Conservation (phyloP, 441 rosid species). For the Codiaeum variegatum region DNA sequence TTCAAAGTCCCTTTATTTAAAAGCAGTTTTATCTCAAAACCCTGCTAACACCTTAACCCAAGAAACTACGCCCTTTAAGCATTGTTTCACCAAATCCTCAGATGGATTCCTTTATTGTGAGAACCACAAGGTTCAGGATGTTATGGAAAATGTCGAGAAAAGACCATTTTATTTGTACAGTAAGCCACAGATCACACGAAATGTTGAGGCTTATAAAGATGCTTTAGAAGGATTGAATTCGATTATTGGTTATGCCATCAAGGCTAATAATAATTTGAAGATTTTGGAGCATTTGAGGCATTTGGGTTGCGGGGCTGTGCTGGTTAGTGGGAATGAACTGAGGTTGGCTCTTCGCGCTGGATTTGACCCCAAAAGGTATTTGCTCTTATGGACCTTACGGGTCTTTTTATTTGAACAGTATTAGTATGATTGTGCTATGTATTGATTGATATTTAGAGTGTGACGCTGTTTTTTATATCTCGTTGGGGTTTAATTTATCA, state of each 20-base stretch:
- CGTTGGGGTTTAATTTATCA: background rate
- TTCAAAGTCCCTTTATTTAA: slow-evolving; percentile 40
- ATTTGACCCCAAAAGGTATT: slow-evolving; percentile 82
- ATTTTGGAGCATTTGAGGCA: slow-evolving; percentile 88
- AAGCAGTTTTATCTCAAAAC: slow-evolving; percentile 58
- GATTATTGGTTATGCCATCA: slow-evolving; percentile 86
- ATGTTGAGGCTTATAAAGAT: slow-evolving; percentile 71
- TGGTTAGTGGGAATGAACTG: slow-evolving; percentile 96
- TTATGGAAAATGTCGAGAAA: slow-evolving; percentile 74
- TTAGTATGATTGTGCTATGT: background rate
- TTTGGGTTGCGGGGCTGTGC: slow-evolving; percentile 90
- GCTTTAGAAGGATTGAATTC: slow-evolving; percentile 70
- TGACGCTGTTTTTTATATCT: background rate
- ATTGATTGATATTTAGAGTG: background rate
- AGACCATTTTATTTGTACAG: slow-evolving; percentile 90
- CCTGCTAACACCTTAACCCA: slow-evolving; percentile 33
- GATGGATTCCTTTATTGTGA: slow-evolving; percentile 93
- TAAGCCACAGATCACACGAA: slow-evolving; percentile 83
- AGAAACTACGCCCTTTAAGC: slow-evolving; percentile 37
- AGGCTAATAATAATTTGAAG: slow-evolving; percentile 89
- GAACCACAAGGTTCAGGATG: slow-evolving; percentile 67
- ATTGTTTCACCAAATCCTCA: slow-evolving; percentile 73
- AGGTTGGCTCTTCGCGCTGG: slow-evolving; percentile 85
- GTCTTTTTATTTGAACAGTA: background rate
- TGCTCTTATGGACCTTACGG: background rate